A percentile compares a stretch with the other conserved stretches of the same genome.
These are phyloP conservation scores for Flaveria linearis DNA, from an alignment of 129 eudicot genomes.

Conservation along the genomic window DNA sequence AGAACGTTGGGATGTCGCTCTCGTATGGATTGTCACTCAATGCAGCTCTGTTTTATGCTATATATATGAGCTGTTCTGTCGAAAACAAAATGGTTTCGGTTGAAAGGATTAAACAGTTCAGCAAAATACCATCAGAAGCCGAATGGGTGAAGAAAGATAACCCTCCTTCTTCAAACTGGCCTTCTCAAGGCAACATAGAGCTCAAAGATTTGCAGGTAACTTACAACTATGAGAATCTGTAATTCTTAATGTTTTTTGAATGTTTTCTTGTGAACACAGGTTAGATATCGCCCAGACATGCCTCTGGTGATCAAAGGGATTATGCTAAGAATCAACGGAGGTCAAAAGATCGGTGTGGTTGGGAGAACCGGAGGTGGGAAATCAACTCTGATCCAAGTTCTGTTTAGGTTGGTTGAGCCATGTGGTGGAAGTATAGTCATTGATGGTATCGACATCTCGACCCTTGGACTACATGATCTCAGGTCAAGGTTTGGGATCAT, in stretches of 20 bases:
- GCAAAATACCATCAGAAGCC: constrained; percentile 74
- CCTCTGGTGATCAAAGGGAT: constrained; percentile 76
- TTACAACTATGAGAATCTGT: background rate
- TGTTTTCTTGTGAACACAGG: constrained; percentile 43
- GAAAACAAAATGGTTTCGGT: constrained; percentile 87
- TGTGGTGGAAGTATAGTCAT: constrained; percentile 61
- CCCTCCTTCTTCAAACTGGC: constrained; percentile 73
- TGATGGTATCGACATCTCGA: constrained; percentile 65
- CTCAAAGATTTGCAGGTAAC: constrained; percentile 69
- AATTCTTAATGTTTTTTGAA: background rate
- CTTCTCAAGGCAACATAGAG: constrained; percentile 65
- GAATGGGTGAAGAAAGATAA: constrained; percentile 58
- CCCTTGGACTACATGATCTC: constrained; percentile 76
- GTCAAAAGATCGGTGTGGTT: constrained; percentile 82
- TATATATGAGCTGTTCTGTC: constrained; percentile 60
- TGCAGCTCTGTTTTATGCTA: constrained; percentile 43
- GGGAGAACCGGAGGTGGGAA: constrained; percentile 95
- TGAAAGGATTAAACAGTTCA: constrained; percentile 81
- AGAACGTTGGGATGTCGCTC: constrained; percentile 68
- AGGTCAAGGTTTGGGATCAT: constrained; percentile 90
- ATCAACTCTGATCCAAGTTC: constrained; percentile 75
- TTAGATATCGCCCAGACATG: constrained; percentile 66
- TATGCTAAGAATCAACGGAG: constrained; percentile 62
- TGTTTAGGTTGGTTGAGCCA: constrained; percentile 88
- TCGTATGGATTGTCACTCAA: constrained; percentile 86